phyloP scores from a whole-genome alignment of 2,329 filamentous ascomycete species.

The Podosphaera xanthii region DNA sequence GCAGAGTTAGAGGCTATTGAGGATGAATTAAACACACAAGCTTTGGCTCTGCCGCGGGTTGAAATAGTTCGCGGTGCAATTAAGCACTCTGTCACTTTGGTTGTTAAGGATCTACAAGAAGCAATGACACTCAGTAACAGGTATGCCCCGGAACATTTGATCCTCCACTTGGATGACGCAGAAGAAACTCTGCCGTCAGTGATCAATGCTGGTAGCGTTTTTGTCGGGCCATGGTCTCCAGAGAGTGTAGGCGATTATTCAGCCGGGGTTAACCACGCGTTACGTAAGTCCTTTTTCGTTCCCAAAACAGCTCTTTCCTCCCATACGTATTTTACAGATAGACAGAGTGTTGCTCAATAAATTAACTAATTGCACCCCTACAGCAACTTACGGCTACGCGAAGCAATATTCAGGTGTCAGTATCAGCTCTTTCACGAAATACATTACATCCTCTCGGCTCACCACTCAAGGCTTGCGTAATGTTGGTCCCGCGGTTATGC shows the following conservation, averaged over 20 bases:
- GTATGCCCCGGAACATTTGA: constrained; percentile 91
- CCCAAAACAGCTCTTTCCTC: background rate
- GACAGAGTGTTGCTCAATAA: background rate
- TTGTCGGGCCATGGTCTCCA: constrained; percentile 88
- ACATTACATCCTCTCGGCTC: constrained; percentile 86
- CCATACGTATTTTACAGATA: background rate
- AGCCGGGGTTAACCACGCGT: constrained; percentile 87
- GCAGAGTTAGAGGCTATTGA: constrained; percentile 61
- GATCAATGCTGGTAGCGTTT: constrained; percentile 86
- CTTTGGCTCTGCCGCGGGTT: constrained; percentile 65
- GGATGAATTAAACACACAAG: constrained; percentile 73
- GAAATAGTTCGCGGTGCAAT: constrained; percentile 85
- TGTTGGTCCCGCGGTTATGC: constrained; percentile 78
- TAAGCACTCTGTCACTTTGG: constrained; percentile 71
- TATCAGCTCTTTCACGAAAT: constrained; percentile 85
- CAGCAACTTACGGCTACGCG: constrained; percentile 91
- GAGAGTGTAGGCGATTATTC: constrained; percentile 97
- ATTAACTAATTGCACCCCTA: constrained; percentile 1
- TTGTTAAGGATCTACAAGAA: constrained; percentile 45
- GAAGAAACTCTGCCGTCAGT: constrained; percentile 54
- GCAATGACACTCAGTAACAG: constrained; percentile 70
- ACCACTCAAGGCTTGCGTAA: constrained; percentile 67
- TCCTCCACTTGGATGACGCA: constrained; percentile 66
- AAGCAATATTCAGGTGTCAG: constrained; percentile 98
- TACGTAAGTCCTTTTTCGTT: constrained; percentile 43